These are phyloP conservation scores for Mrakiaceae sp. DNA, from an alignment of 1,284 basidiomycete species.

Conservation along the genomic window DNA sequence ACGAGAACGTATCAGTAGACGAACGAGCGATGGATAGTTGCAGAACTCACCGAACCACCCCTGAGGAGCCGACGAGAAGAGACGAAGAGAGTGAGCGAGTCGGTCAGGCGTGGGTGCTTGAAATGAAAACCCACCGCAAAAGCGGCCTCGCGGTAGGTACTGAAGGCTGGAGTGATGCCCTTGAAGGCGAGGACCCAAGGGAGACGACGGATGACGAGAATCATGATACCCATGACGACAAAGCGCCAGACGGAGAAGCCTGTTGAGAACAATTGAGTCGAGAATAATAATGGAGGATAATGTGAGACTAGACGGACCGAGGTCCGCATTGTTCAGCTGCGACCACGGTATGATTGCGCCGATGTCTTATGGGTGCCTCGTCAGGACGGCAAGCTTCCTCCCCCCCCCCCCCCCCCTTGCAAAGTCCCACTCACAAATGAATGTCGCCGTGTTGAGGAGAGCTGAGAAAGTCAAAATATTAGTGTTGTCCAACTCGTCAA, in stretches of 20 bases:
- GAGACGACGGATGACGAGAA: conserved; percentile 64
- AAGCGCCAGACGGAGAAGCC: conserved; percentile 64
- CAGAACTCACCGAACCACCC: too few relatives aligned
- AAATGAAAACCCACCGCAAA: conserved; percentile 33
- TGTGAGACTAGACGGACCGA: conserved; percentile 23
- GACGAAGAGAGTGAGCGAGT: too few relatives aligned
- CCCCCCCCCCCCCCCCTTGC: too few relatives aligned
- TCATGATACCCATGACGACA: conserved; percentile 62
- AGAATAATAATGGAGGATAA: background rate
- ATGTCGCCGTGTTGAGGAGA: conserved; percentile 42
- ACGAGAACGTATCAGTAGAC: too few relatives aligned
- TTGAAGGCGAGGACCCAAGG: conserved; percentile 39
- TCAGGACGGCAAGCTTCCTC: too few relatives aligned
- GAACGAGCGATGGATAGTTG: too few relatives aligned
- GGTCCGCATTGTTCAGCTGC: conserved; percentile 34
- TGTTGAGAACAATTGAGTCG: background rate
- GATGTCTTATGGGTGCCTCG: conserved; percentile 37
- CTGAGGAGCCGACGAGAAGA: too few relatives aligned
- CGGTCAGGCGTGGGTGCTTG: too few relatives aligned
- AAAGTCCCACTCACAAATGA: conserved; percentile 43
- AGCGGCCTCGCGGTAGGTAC: conserved; percentile 29
- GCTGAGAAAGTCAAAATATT: background rate
- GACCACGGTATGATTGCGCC: conserved; percentile 81
- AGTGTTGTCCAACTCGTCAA: too few relatives aligned
- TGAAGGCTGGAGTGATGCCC: conserved; percentile 24